A percentile compares a stretch with the other conserved stretches of the same genome.
phyloP scores from a whole-genome alignment of 768 basidiomycete species.

The Amanita phalloides region DNA sequence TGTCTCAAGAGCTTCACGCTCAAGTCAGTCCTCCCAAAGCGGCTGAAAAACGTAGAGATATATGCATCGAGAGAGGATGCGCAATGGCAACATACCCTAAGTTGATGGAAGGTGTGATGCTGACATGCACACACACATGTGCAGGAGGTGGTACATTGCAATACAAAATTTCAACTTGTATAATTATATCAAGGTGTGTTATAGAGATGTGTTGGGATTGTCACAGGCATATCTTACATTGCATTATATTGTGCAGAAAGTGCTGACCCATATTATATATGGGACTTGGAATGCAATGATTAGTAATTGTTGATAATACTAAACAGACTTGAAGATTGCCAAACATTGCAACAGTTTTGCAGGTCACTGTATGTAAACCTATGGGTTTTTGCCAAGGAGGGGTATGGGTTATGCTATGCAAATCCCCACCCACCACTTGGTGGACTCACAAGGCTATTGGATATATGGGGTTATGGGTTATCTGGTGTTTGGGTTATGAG shows the following conservation, averaged over 20 bases:
- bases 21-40: constrained; percentile 18
- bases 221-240: constrained; percentile 24
- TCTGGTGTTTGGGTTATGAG: no score
- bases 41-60: constrained; percentile 31
- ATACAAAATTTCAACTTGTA: background rate
- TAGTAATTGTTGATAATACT: no score
- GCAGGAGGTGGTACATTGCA: constrained; percentile 30
- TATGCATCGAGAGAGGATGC: constrained; percentile 44
- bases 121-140: constrained; percentile 33
- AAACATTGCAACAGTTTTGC: no score
- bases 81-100: constrained; percentile 31
- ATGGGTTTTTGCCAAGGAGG: no score
- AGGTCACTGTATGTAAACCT: no score
- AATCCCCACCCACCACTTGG: no score
- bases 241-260: constrained; percentile 16
- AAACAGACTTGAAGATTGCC: no score
- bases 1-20: constrained; percentile 10
- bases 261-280: constrained; percentile 36
- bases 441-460: no score
- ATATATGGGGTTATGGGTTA: no score
- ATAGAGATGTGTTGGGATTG: constrained; percentile 24
- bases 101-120: constrained; percentile 33
- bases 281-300: constrained; percentile 25
- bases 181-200: constrained; percentile 24
- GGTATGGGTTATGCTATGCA: no score